Conservation (phyloP, 208 protist genomes). For the Trypanosoma lewisi region DNA sequence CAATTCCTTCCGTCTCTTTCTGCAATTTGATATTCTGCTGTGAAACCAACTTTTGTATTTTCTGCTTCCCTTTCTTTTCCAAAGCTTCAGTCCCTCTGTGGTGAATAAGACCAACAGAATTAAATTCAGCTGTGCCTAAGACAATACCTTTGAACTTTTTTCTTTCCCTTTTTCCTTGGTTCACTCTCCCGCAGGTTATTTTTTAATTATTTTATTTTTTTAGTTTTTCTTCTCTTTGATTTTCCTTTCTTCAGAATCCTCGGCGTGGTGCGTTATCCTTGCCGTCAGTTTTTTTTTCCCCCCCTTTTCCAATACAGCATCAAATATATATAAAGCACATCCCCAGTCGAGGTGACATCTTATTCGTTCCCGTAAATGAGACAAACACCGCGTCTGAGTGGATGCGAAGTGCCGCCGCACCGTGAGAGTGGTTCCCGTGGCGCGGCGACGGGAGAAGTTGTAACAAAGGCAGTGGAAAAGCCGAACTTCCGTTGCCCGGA, state of each 20-base stretch:
- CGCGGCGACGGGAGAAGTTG: neutral
- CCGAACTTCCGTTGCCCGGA: constrained; percentile 56
- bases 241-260: too few relatives aligned
- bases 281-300: too few relatives aligned
- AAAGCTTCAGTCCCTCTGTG: neutral
- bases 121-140: constrained; percentile 8
- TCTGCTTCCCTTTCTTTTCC: constrained; percentile 17
- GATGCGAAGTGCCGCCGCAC: neutral
- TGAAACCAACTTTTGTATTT: constrained; percentile 7
- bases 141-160: constrained; percentile 9
- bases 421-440: neutral
- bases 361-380: neutral
- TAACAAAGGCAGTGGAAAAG: neutral
- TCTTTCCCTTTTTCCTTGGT: constrained; percentile 20
- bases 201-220: constrained; percentile 20
- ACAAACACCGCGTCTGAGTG: neutral
- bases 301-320: too few relatives aligned
- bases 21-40: constrained; percentile 1
- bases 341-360: neutral
- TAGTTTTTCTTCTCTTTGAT: constrained; percentile 21
- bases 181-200: constrained; percentile 4
- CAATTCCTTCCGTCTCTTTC: constrained; percentile 3
- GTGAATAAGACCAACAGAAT: neutral
- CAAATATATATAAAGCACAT: too few relatives aligned
- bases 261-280: too few relatives aligned